Evolutionary conservation across 164 flowering plant genomes (phyloP).

Genomic region (Stephania cephalantha): DNA sequence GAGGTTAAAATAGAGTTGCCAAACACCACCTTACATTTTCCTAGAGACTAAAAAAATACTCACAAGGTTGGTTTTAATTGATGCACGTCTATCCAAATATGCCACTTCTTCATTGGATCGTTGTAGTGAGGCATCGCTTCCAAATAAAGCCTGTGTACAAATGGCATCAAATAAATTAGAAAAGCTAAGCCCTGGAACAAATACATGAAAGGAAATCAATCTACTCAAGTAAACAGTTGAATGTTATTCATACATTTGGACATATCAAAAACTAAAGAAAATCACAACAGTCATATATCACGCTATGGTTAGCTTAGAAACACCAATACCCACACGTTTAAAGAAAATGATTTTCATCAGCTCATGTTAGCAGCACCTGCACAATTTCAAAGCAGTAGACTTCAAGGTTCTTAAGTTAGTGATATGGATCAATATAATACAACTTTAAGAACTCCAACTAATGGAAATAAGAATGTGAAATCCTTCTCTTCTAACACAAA

Average conservation of each 20-base stretch:
- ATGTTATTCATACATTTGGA: not conserved
- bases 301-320: not conserved
- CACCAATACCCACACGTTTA: not conserved
- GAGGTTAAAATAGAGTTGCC: too few species aligned
- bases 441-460: too few species aligned
- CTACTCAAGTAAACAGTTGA: not conserved
- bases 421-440: not conserved
- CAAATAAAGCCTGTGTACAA: conserved; percentile 53
- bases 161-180: not conserved
- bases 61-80: conserved; percentile 59
- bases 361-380: too few species aligned
- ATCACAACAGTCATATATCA: not conserved
- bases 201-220: not conserved
- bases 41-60: not conserved
- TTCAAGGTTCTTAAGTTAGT: too few species aligned
- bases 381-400: too few species aligned
- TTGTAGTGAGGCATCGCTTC: conserved; percentile 45
- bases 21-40: not conserved
- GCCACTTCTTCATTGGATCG: conserved; percentile 62
- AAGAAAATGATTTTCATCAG: too few species aligned
- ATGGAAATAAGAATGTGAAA: too few species aligned
- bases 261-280: not conserved
- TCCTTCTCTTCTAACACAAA: too few species aligned
- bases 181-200: not conserved
- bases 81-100: conserved; percentile 44